Conservation (phyloP, 2,329 filamentous ascomycete genomes). For the Aspergillus pseudoviridinutans region DNA sequence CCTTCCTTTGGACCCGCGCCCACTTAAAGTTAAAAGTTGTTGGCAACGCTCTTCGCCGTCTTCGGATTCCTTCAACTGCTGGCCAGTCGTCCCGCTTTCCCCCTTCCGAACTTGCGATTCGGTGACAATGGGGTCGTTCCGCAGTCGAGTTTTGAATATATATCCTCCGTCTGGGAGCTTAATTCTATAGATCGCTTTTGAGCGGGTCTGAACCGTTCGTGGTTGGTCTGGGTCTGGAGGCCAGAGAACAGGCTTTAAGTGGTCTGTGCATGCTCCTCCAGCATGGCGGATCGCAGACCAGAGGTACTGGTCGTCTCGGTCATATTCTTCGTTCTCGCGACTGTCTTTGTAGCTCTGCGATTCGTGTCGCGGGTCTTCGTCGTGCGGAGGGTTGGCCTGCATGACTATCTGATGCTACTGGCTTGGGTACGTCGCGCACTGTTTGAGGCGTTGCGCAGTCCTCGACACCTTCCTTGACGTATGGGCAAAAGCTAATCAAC, state of each 20-base stretch:
- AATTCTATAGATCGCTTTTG: neutral
- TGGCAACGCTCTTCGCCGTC: neutral
- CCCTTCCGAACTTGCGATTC: neutral
- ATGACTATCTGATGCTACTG: slow-evolving; percentile 76
- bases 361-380: slow-evolving; percentile 70
- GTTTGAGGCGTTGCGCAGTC: too few species aligned
- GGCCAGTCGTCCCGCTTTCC: neutral
- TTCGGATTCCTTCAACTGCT: neutral
- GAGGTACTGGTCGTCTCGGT: slow-evolving; percentile 42
- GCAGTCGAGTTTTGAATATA: neutral
- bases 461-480: slow-evolving; percentile 2
- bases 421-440: slow-evolving; percentile 59
- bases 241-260: too few species aligned
- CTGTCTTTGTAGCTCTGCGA: slow-evolving; percentile 70
- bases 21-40: neutral
- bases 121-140: slow-evolving; percentile 4
- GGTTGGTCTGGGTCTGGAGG: neutral
- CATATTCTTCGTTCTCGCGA: slow-evolving; percentile 58
- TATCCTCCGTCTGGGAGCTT: neutral
- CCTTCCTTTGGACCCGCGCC: neutral
- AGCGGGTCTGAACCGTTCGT: neutral
- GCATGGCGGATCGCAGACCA: slow-evolving; percentile 33
- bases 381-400: slow-evolving; percentile 66
- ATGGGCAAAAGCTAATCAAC: slow-evolving; percentile 2
- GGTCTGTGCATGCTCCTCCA: slow-evolving; percentile 4